A percentile compares a stretch with the other conserved stretches of the same genome.
These are phyloP conservation scores for Leucogyrophana mollusca DNA, from an alignment of 768 basidiomycete species.

Conservation along the genomic window DNA sequence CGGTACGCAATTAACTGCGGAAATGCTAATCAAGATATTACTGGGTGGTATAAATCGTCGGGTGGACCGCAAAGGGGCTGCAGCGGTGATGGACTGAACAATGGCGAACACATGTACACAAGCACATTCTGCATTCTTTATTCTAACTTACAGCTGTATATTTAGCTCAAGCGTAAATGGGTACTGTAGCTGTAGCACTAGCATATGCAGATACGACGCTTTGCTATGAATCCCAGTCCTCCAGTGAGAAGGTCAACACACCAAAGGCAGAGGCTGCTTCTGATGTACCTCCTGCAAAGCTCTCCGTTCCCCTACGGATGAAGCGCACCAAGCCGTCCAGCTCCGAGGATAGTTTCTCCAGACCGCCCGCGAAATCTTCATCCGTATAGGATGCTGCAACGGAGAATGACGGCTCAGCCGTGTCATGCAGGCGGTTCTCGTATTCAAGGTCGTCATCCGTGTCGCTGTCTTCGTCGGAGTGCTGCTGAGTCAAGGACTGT, in stretches of 20 bases:
- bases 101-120: neutral
- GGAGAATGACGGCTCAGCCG: conserved; percentile 39
- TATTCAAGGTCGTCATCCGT: conserved; percentile 38
- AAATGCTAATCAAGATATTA: conserved; percentile 50
- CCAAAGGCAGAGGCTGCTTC: conserved; percentile 66
- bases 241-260: conserved; percentile 70
- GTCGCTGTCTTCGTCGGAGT: conserved; percentile 37
- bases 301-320: conserved; percentile 67
- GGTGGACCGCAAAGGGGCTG: conserved; percentile 27
- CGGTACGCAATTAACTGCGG: conserved; percentile 36
- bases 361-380: conserved; percentile 44
- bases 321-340: conserved; percentile 72
- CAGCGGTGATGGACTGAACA: neutral
- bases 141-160: too few relatives aligned
- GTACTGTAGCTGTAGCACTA: too few relatives aligned
- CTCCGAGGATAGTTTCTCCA: conserved; percentile 68
- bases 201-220: too few relatives aligned
- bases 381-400: conserved; percentile 39
- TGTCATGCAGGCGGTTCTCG: neutral
- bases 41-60: conserved; percentile 58
- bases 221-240: conserved; percentile 72
- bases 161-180: too few relatives aligned
- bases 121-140: too few relatives aligned
- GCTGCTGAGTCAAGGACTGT: conserved; percentile 20
- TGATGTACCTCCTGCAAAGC: conserved; percentile 57